phyloP scores from a whole-genome alignment of 2,329 filamentous ascomycete species.

The Verticillium albo-atrum region DNA sequence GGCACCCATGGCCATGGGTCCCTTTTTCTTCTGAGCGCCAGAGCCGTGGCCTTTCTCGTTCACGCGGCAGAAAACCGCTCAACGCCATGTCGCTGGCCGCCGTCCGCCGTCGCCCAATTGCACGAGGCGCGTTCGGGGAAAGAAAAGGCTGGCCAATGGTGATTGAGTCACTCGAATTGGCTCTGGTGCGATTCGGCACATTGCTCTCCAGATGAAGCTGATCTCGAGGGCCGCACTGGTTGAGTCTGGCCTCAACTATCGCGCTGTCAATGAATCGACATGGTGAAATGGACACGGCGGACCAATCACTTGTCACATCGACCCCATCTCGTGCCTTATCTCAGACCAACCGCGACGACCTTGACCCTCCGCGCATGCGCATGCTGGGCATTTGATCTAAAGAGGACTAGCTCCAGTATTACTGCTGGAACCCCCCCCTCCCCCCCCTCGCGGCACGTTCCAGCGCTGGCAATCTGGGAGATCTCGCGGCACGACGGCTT shows the following conservation, averaged over 20 bases:
- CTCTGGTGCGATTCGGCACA: neutral
- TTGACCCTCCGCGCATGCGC: neutral
- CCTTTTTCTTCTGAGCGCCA: constrained; percentile 7
- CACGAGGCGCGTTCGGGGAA: neutral
- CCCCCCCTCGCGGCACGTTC: neutral
- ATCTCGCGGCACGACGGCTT: neutral
- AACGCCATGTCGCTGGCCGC: neutral
- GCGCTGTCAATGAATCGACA: constrained; percentile 24
- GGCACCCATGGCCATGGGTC: neutral
- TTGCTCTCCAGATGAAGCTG: neutral
- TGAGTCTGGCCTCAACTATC: neutral
- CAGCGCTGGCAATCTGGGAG: neutral
- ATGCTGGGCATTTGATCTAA: neutral
- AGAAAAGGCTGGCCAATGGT: constrained; percentile 5
- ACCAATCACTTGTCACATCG: constrained; percentile 30
- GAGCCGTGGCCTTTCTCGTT: constrained; percentile 3
- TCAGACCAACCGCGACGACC: constrained; percentile 25
- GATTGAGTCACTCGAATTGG: neutral
- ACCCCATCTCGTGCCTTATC: constrained; percentile 32
- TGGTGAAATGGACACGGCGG: constrained; percentile 29
- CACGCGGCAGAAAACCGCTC: neutral
- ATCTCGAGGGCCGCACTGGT: no score
- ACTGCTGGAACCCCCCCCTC: neutral
- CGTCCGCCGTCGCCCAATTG: neutral
- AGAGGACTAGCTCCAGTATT: neutral